Evolutionary conservation across 2,329 filamentous ascomycete genomes (phyloP), one percentile per base, ranked within the genome.

Genomic region (Microcera coccophila): DNA sequence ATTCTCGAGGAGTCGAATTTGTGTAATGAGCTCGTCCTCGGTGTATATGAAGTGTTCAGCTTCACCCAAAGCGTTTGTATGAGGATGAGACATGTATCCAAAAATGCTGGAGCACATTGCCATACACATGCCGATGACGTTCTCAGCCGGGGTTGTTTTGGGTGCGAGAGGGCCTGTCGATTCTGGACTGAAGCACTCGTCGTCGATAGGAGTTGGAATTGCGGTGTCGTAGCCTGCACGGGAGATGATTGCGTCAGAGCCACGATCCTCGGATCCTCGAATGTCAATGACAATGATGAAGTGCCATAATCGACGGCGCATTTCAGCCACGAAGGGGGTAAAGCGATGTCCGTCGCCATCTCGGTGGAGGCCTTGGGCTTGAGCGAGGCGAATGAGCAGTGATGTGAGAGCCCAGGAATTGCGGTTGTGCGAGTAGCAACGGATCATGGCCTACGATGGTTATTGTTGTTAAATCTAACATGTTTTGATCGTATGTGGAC

Each of bases 201-300:
- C 78, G 58, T 81, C 72, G 31, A 81, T 57, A 42, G 79, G 78
- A 11, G 70, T 64, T 1, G 77, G 76, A 5, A 72, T 55, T 3
- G 61, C 62, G 1, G 74, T 76, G 50, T 75, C 70, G 48, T 70
- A 75, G 11, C 60, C 61, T n/a, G 65, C 59, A 4, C 58, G 55
- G 8, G 67, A 59, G 5, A 76, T 63, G n/a, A 69, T 62, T 10
- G 69, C 62, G 14, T 63, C 69, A 2, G 70, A 68, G 10, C 78
- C 78, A 3, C 75, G 70, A 38, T 79, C 70, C 52, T 81, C 76
- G 5, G 76, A 71, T 1, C 71, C 71, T 7, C 74, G 72, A 20
- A 73, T 66, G 49, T 85, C 81, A 2, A 83, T 67, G n/a, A 80
- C 70, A 21, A 81, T 60, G n/a, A 84, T 71, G 49, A 82, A 77